Evolutionary conservation across 2,329 filamentous ascomycete genomes (phyloP).

Genomic region (Dothistroma pini): DNA sequence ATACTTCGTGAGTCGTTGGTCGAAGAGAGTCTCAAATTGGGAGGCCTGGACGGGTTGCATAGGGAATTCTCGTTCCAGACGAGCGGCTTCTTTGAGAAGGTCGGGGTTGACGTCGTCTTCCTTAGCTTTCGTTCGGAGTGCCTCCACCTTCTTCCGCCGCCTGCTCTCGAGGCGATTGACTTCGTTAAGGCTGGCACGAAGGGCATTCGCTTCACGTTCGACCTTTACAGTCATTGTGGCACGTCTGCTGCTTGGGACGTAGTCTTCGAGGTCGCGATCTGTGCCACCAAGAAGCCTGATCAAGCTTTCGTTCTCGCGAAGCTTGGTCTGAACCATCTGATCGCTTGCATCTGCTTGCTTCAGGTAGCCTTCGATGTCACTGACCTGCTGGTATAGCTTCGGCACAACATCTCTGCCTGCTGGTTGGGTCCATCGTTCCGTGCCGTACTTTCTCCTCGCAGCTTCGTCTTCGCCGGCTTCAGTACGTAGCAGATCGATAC

Average conservation of each 20-base stretch:
- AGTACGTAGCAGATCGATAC: conserved; percentile 68
- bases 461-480: conserved; percentile 82
- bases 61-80: conserved; percentile 80
- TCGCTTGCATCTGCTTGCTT: conserved; percentile 66
- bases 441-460: conserved; percentile 74
- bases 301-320: conserved; percentile 69
- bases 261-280: conserved; percentile 78
- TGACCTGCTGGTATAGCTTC: conserved; percentile 70
- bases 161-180: conserved; percentile 77
- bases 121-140: conserved; percentile 72
- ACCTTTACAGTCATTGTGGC: conserved; percentile 76
- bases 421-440: conserved; percentile 74
- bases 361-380: conserved; percentile 84
- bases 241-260: conserved; percentile 79
- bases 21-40: conserved; percentile 90
- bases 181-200: conserved; percentile 81
- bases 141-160: conserved; percentile 73
- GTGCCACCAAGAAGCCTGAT: conserved; percentile 74
- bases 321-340: conserved; percentile 70
- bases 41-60: conserved; percentile 80
- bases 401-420: conserved; percentile 65
- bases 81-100: conserved; percentile 75
- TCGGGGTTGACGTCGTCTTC: conserved; percentile 83
- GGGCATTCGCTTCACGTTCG: conserved; percentile 70
- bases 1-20: conserved; percentile 75